Evolutionary conservation across 495 filamentous ascomycete genomes (phyloP), one percentile per base, ranked within the genome.

Genomic region (Venustampulla echinocandica): DNA sequence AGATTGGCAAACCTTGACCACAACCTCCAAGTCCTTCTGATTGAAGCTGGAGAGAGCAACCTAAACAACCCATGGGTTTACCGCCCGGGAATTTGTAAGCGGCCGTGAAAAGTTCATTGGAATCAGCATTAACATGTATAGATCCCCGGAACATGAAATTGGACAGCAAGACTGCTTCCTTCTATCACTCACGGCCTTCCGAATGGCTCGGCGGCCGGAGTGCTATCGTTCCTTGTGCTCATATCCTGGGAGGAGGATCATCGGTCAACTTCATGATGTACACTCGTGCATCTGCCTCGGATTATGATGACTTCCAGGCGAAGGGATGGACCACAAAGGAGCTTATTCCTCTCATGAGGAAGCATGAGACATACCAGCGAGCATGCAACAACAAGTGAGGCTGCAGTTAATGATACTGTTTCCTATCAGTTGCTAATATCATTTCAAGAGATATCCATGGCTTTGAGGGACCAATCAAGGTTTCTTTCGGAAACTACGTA

Each of bases 241-340:
- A 89, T 50, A 69, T 92, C 28, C 69, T 89, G 1, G 85, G 85
- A 6, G 85, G 84, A 22, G 85, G 85, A 21, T 85, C 81, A 9
- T 83, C 79, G 10, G 85, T 89, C 67, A 89, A 90, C 59, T 87
- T 88, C 58, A 82, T 90, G 79, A 90, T 88, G 84, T 90, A 89
- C 67, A 89, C 85, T 32, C 69, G 84, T 43, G 84, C 84, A n/a
- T 84, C 79, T 3, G 82, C 82, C 11, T 85, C 81, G 0, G 86
- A 89, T 61, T 90, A 88, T 49, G 86, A 92, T 59, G 85, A 89
- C 61, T 92, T 87, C 60, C 79, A 87, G 49, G 76, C 83, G 17
- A 79, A 87, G 50, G 84, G 85, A 14, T 90, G 85, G 85, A 79
- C 73, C 4, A 87, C 85, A 9, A 76, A 89, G 55, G 82, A 89